Evolutionary conservation across 2,329 filamentous ascomycete genomes (phyloP).

Genomic region (Fusarium palustre): DNA sequence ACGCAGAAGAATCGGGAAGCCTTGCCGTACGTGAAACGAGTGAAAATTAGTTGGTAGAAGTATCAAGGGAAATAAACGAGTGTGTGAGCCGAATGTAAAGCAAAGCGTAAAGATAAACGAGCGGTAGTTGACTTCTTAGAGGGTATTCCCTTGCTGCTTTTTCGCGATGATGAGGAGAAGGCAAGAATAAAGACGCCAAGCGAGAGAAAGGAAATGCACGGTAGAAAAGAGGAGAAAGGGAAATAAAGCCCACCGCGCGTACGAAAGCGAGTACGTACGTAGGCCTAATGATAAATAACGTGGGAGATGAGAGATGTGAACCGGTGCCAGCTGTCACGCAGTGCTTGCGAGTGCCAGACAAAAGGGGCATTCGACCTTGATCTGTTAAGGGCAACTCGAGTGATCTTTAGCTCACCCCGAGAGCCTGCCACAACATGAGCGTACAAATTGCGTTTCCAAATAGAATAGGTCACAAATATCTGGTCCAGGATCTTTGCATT

Average conservation of each 20-base stretch:
- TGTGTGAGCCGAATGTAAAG: conserved; percentile 3
- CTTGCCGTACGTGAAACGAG: conserved; percentile 4
- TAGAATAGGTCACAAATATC: conserved; percentile 27
- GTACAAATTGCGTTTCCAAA: conserved; percentile 31
- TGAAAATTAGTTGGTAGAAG: neutral
- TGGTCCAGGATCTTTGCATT: neutral
- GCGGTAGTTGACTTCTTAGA: conserved; percentile 1
- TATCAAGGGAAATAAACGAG: conserved; percentile 13
- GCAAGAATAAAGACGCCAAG: conserved; percentile 8
- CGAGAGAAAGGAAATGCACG: conserved; percentile 6
- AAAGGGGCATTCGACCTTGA: conserved; percentile 21
- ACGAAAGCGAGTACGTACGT: conserved; percentile 10
- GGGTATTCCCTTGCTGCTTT: conserved; percentile 12
- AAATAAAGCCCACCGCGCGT: conserved; percentile 11
- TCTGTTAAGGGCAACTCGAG: conserved; percentile 26
- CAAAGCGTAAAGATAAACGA: conserved; percentile 27
- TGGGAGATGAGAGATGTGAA: conserved; percentile 20
- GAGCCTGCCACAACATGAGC: conserved; percentile 37
- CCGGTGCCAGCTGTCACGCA: conserved; percentile 42
- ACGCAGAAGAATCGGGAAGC: neutral
- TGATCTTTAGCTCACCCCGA: conserved; percentile 5
- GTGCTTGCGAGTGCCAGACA: conserved; percentile 26
- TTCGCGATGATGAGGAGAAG: conserved; percentile 14
- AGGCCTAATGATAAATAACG: conserved; percentile 18
- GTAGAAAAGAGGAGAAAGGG: conserved; percentile 6